Base-by-base conservation (phyloP, 1,284 basidiomycete genomes). In the Ustilago vetiveriae region DNA sequence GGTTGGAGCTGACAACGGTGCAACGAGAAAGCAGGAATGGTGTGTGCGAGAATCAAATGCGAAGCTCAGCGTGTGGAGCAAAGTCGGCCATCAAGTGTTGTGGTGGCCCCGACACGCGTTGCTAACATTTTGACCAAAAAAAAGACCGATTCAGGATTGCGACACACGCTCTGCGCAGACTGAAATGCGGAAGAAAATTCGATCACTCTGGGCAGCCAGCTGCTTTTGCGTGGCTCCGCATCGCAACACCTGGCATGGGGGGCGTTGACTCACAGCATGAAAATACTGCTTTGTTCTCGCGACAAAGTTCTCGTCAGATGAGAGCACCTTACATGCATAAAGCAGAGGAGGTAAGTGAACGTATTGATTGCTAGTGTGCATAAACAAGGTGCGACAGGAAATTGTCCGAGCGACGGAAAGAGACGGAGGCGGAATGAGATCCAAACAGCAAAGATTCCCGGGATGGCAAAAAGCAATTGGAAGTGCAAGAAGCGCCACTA, bases 81-180 rank as follows among this genome's bases (percentile, higher is more conserved):
- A 26, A 33, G 35, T 17, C 6, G 35, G 14, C 41, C 36, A 23
- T 37, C 37, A 44, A 65, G 62, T 65, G 62, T 65, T 65, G 54
- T 29, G 27, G 45, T 64, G 62, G 54, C 46, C 60, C 50, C 62
- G 50, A 57, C 54, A 65, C 62, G 62, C 62, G 55, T 65, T 65
- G 54, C 55, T 65, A 52, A 48, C 54, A 57, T 56, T 33, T 9
- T 8, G n/a, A n/a, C n/a, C n/a, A n/a, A 0, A 16, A 37, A 23
- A 37, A 37, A 21, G 19, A 16, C 16, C 6, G 22, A 44, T 42
- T 21, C 43, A 6, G 17, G 7, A 32, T 43, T 45, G 41, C 38
- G 45, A 39, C 27, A 40, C 47, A 40, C 53, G 11, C n/a, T n/a
- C n/a, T n/a, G n/a, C n/a, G n/a, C n/a, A n/a, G n/a, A n/a, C n/a